These are phyloP conservation scores for Pestalotiopsis sp. DNA, from an alignment of 2,329 filamentous ascomycete genomes.

Conservation along the genomic window DNA sequence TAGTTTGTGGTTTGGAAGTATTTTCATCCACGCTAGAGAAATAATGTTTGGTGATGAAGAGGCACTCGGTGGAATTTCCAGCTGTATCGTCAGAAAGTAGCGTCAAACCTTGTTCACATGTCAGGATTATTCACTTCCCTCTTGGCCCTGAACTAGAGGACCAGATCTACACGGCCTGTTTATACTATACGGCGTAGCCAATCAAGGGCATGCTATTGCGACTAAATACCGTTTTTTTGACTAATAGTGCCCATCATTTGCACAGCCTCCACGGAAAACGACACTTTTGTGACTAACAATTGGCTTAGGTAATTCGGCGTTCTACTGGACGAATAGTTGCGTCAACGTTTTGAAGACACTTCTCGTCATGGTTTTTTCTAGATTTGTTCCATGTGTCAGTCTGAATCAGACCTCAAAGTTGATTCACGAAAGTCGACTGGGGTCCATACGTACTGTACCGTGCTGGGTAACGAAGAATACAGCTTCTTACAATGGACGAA, in stretches of 20 bases:
- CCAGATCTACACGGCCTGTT: neutral
- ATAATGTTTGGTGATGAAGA: neutral
- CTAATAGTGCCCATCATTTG: neutral
- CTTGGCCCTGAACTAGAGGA: neutral
- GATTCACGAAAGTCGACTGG: neutral
- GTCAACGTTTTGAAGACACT: neutral
- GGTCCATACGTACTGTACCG: neutral
- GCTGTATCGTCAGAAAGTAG: neutral
- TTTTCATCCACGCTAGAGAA: neutral
- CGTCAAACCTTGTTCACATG: neutral
- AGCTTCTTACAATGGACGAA: too few species aligned
- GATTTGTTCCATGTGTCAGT: neutral
- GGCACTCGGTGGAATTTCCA: neutral
- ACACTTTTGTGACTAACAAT: too few species aligned
- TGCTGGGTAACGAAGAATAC: too few species aligned
- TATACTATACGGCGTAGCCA: neutral
- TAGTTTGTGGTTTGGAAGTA: neutral
- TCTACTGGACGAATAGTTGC: too few species aligned
- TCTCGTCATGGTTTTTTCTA: neutral
- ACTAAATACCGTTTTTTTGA: too few species aligned
- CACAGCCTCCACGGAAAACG: neutral
- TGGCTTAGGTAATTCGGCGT: too few species aligned
- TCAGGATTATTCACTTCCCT: neutral
- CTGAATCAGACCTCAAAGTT: neutral
- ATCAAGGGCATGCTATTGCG: too few species aligned